phyloP scores from a whole-genome alignment of 2,329 filamentous ascomycete species.

The Cordyceps tenuipes region DNA sequence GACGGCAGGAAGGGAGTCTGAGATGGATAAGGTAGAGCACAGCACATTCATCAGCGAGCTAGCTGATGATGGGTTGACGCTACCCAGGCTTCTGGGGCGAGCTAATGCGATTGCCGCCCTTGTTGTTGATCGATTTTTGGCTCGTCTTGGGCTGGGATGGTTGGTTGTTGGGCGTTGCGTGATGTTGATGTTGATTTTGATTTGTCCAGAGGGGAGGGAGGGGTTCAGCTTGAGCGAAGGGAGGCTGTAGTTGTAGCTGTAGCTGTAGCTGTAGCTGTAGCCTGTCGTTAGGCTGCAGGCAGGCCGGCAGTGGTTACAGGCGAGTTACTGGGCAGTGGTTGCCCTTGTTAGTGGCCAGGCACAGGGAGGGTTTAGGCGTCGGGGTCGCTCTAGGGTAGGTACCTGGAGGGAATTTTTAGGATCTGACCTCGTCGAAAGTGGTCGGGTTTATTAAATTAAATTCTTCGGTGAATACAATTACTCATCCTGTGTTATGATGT shows the following conservation, averaged over 20 bases:
- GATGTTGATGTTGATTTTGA: neutral
- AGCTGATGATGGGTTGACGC: constrained; percentile 6
- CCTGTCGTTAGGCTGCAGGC: too few relatives aligned
- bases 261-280: too few relatives aligned
- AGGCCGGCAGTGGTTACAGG: too few relatives aligned
- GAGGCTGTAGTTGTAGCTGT: too few relatives aligned
- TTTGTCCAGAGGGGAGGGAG: too few relatives aligned
- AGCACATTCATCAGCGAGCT: neutral
- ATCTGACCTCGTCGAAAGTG: too few relatives aligned
- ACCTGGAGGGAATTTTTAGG: too few relatives aligned
- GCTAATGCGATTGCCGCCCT: neutral
- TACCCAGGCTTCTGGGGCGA: neutral
- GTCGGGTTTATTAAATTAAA: neutral
- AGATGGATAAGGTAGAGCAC: neutral
- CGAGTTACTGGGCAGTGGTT: neutral
- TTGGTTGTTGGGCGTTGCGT: neutral
- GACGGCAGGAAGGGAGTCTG: neutral
- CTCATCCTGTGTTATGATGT: neutral
- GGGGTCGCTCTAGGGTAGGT: neutral
- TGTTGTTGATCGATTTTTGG: neutral
- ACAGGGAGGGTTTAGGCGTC: neutral
- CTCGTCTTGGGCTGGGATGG: neutral
- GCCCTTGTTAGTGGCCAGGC: neutral
- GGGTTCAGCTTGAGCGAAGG: neutral
- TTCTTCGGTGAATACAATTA: neutral